Evolutionary conservation across 1,284 basidiomycete species (phyloP), one percentile per base, ranked within the genome.

Genomic region (Ceratobasidium papillatum): DNA sequence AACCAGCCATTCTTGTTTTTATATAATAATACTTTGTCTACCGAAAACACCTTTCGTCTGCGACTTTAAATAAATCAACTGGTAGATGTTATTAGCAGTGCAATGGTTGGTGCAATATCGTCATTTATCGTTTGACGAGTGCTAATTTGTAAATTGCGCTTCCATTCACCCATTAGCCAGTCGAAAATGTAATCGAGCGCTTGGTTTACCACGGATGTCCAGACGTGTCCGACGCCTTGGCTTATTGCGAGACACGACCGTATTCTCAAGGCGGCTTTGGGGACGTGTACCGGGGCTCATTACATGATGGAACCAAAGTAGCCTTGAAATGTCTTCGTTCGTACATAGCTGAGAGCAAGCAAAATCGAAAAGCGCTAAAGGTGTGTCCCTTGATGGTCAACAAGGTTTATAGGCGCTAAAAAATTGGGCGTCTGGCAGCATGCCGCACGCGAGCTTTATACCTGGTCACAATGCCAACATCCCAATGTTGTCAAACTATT

Each of bases 371-470:
- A 17, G 61, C 41, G 1, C n/a, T 63, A 19, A 63, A 63, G 61
- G 61, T 63, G 19, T 4, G 61, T n/a, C 11, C 32, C 1, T 19
- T 27, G 9, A 5, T 32, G 2, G 8, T 49, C 7, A 12, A 2
- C 43, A 7, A 45, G 12, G 19, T n/a, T 41, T 12, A 22, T 43
- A 7, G 22, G 12, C 14, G 43, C 14, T 45, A 0, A 30, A 11
- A 30, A 3, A 9, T 2, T 30, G n/a, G 14, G 17, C 4, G 4
- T n/a, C 8, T 7, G 14, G n/a, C 43, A 72, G 69, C 41, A 32
- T 36, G 58, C 69, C 5, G 69, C 69, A 0, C 69, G 36, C 5
- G 69, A 73, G 36, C 47, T 73, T 11, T 52, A 73, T 43, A 22
- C 59, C 11, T 73, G 69, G 69, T 62, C 69, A 14, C 19, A 25